These are phyloP conservation scores for Ramaria sp. DNA, from an alignment of 768 basidiomycete genomes.

Conservation along the genomic window DNA sequence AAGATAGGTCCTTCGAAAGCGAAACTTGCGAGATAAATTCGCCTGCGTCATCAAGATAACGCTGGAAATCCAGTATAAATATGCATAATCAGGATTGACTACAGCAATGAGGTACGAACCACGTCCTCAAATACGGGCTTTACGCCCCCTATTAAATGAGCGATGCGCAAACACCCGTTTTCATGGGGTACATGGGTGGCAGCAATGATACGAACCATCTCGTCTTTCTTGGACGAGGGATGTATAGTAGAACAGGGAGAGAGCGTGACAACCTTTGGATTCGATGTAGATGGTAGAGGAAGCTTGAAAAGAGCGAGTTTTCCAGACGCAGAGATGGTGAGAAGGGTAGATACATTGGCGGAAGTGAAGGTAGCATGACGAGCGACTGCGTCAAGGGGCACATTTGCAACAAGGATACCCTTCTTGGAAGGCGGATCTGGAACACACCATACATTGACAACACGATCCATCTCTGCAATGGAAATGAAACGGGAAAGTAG, in stretches of 20 bases:
- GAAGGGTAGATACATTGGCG: constrained; percentile 25
- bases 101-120: constrained; percentile 30
- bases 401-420: constrained; percentile 48
- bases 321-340: constrained; percentile 49
- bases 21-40: constrained; percentile 39
- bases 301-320: constrained; percentile 47
- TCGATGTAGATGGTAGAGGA: constrained; percentile 27
- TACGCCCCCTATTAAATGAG: constrained; percentile 42
- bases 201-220: constrained; percentile 30
- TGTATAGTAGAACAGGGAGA: constrained; percentile 40
- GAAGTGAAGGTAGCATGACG: constrained; percentile 25
- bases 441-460: constrained; percentile 51
- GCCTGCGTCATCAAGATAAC: constrained; percentile 42
- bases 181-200: constrained; percentile 33
- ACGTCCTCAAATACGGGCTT: constrained; percentile 48
- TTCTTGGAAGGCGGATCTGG: constrained; percentile 24
- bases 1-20: constrained; percentile 1
- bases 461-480: constrained; percentile 50
- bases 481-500: constrained; percentile 43
- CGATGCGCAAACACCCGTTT: constrained; percentile 37
- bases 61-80: constrained; percentile 22
- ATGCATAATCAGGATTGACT: not conserved
- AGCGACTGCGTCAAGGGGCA: constrained; percentile 57
- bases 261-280: constrained; percentile 37
- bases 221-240: constrained; percentile 28